Conservation (phyloP, 768 basidiomycete genomes). For the Mycena pura region DNA sequence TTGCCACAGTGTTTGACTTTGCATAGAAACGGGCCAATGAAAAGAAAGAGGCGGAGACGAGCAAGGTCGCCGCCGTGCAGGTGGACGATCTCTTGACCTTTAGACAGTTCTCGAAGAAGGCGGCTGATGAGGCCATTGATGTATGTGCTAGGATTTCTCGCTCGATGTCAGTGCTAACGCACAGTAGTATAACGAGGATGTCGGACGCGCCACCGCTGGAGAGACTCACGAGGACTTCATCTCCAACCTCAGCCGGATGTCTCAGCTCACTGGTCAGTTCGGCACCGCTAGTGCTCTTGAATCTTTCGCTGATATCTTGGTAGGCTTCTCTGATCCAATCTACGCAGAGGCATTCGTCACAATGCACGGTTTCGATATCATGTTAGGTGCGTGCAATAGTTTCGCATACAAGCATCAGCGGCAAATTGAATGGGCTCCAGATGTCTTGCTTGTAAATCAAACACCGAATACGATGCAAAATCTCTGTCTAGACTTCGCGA, state of each 20-base stretch:
- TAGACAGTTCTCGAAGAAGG: conserved; percentile 95
- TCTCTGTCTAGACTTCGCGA: conserved; percentile 96
- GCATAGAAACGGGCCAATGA: conserved; percentile 86
- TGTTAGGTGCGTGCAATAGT: conserved; percentile 66
- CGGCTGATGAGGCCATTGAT: conserved; percentile 78
- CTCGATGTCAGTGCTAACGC: not conserved
- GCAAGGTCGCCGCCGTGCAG: conserved; percentile 75
- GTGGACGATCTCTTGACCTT: conserved; percentile 93
- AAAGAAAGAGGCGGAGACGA: conserved; percentile 83
- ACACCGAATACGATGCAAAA: conserved; percentile 94
- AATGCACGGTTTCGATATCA: conserved; percentile 96
- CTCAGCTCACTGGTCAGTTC: conserved; percentile 86
- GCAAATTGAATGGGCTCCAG: conserved; percentile 45
- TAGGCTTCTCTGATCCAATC: conserved; percentile 95
- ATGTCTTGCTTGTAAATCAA: conserved; percentile 97
- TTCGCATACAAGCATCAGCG: not conserved
- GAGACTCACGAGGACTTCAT: conserved; percentile 92
- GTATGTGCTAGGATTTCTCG: conserved; percentile 43
- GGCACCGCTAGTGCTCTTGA: not conserved
- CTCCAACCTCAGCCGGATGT: conserved; percentile 91
- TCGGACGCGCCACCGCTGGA: conserved; percentile 83
- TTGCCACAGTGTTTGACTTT: not conserved
- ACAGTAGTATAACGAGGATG: conserved; percentile 83
- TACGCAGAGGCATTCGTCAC: conserved; percentile 98
- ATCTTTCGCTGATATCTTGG: not conserved